These are phyloP conservation scores for Annulohypoxylon maeteangense DNA, from an alignment of 495 filamentous ascomycete species.

Conservation along the genomic window DNA sequence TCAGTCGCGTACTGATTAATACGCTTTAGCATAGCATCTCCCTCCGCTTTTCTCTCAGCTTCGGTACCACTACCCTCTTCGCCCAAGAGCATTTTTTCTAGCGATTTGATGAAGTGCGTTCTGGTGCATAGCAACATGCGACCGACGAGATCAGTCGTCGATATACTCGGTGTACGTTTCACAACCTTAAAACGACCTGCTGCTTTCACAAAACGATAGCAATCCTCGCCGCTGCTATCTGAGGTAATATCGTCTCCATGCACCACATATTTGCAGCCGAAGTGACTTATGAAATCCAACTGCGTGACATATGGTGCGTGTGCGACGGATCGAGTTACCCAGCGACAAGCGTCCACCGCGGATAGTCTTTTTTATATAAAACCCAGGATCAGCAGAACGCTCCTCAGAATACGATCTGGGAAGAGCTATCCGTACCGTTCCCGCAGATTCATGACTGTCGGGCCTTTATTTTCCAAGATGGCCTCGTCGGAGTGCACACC, in stretches of 20 bases:
- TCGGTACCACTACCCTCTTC: slow-evolving; percentile 75
- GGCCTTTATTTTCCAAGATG: slow-evolving; percentile 96
- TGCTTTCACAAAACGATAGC: slow-evolving; percentile 95
- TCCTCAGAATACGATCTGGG: slow-evolving; percentile 16
- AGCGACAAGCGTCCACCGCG: slow-evolving; percentile 93
- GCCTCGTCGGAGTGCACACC: slow-evolving; percentile 95
- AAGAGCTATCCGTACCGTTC: slow-evolving; percentile 72
- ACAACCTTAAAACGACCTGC: slow-evolving; percentile 93
- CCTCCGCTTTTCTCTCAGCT: slow-evolving; percentile 70
- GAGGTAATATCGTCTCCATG: slow-evolving; percentile 93
- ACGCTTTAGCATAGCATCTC: slow-evolving; percentile 70
- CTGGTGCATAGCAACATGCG: slow-evolving; percentile 95
- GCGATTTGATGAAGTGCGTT: slow-evolving; percentile 84
- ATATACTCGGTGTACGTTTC: slow-evolving; percentile 94
- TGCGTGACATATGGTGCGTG: slow-evolving; percentile 95
- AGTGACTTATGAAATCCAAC: slow-evolving; percentile 91
- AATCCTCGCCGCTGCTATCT: slow-evolving; percentile 86
- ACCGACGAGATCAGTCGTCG: slow-evolving; percentile 95
- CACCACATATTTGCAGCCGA: slow-evolving; percentile 91
- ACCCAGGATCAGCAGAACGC: slow-evolving; percentile 38
- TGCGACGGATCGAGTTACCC: slow-evolving; percentile 84
- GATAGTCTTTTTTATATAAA: slow-evolving; percentile 60
- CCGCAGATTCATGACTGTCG: slow-evolving; percentile 92
- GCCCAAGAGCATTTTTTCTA: slow-evolving; percentile 73
- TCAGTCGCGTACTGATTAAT: slow-evolving; percentile 89